phyloP scores from a whole-genome alignment of 352 stramenopile species.

The Globisporangium rhizosaccharum region DNA sequence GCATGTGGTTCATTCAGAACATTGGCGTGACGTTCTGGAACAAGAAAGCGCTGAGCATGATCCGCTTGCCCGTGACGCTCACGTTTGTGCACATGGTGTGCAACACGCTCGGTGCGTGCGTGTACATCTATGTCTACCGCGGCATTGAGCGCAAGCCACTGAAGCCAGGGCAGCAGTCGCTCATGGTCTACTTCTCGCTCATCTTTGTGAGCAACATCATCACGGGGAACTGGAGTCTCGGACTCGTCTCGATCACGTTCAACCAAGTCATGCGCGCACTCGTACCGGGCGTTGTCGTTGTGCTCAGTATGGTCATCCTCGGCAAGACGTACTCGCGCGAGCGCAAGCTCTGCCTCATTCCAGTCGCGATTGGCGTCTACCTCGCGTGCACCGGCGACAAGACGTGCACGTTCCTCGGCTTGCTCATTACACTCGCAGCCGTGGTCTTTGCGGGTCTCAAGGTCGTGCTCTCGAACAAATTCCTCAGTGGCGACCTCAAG shows the following conservation, averaged over 20 bases:
- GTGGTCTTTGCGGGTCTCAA: conserved; percentile 91
- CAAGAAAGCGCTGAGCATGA: conserved; percentile 85
- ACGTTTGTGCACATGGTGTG: conserved; percentile 94
- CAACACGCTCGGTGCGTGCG: conserved; percentile 84
- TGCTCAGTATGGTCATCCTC: conserved; percentile 77
- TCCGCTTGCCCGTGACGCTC: conserved; percentile 71
- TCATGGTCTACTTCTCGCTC: conserved; percentile 87
- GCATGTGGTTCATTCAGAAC: conserved; percentile 89
- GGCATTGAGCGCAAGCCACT: conserved; percentile 65
- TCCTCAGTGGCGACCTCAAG: conserved; percentile 92
- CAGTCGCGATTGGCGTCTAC: conserved; percentile 81
- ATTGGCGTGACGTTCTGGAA: conserved; percentile 94
- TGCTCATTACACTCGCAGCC: conserved; percentile 86
- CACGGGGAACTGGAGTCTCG: conserved; percentile 91
- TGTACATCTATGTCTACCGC: conserved; percentile 72
- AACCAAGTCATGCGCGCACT: conserved; percentile 92
- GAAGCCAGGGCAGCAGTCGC: conserved; percentile 51
- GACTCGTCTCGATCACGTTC: conserved; percentile 92
- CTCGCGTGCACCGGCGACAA: conserved; percentile 86
- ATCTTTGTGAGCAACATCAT: conserved; percentile 96
- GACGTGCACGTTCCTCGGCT: conserved; percentile 81
- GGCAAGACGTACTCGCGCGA: conserved; percentile 71
- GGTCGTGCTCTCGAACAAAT: conserved; percentile 90
- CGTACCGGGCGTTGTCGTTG: conserved; percentile 73
- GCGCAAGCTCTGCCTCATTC: conserved; percentile 69